Evolutionary conservation across 116 monocot species (phyloP), one percentile per base, ranked within the genome.

Genomic region (Cymodocea nodosa): DNA sequence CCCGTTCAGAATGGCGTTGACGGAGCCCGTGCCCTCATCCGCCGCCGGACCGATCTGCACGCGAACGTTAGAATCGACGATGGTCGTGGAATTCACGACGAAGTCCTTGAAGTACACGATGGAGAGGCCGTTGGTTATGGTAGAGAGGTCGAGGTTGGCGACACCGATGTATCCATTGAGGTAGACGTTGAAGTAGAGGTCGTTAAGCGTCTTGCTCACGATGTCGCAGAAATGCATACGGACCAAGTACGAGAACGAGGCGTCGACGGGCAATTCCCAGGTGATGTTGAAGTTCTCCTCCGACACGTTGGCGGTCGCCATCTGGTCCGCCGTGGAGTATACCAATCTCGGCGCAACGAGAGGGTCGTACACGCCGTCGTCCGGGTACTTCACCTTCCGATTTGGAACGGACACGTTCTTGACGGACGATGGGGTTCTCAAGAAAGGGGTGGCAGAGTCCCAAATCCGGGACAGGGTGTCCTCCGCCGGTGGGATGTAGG

Each of bases 141-240:
- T 69, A 2, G 95, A 85, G 22, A 95, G 81, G 68, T 95, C 95
- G n/a, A 95, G 83, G 44, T 68, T 78, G 9, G 83, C 48, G 39
- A 72, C 73, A 19, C 66, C 87, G 48, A 76, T 72, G 19, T 74
- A 52, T 35, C 77, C 76, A 51, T 90, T 90, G 53, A 95, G 39
- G 79, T 87, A 95, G 12, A 95, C 83, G 70, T 90, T 83, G 80
- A 95, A 95, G 76, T 81, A 83, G 35, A 95, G 85, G 12, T 70
- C 67, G 71, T 83, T 79, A 36, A 78, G 76, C 40, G 44, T 68
- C 71, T 83, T 90, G 81, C 95, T 95, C 16, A 95, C 61, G 37
- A 95, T 95, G 63, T 95, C 95, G 49, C 95, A 95, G 75, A 95
- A 95, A 34, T 95, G 95, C 62, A 89, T 51, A 12, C 95, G 75